A percentile compares a stretch with the other conserved stretches of the same genome.
Conservation (phyloP, 2,329 filamentous ascomycete genomes). For the Decorospora gaudefroyi region DNA sequence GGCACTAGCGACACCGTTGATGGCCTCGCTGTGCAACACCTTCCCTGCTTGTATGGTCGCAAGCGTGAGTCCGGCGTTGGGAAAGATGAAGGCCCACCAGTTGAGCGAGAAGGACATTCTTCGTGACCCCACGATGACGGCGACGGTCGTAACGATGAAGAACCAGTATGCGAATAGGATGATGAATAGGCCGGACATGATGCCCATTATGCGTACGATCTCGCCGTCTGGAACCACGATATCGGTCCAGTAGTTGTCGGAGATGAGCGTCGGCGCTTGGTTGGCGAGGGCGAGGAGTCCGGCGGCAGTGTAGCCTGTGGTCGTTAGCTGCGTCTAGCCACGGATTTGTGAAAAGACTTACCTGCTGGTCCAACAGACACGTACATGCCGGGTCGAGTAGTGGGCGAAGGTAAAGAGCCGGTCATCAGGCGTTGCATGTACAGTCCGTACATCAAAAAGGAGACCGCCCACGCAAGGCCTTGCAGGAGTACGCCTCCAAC, state of each 20-base stretch:
- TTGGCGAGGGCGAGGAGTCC: slow-evolving; percentile 55
- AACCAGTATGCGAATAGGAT: slow-evolving; percentile 58
- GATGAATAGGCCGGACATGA: slow-evolving; percentile 53
- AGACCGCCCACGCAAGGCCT: slow-evolving; percentile 68
- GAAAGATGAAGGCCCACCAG: slow-evolving; percentile 68
- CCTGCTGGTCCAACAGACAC: slow-evolving; percentile 55
- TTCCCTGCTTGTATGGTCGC: slow-evolving; percentile 62
- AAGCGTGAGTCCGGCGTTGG: slow-evolving; percentile 66
- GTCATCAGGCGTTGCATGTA: slow-evolving; percentile 72
- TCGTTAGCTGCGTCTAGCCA: too few relatives aligned
- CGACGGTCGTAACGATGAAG: slow-evolving; percentile 52
- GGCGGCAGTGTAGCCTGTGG: slow-evolving; percentile 47
- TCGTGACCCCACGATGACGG: slow-evolving; percentile 46
- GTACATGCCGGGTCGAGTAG: slow-evolving; percentile 56
- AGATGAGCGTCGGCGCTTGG: slow-evolving; percentile 46
- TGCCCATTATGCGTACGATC: slow-evolving; percentile 50
- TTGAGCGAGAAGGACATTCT: slow-evolving; percentile 48
- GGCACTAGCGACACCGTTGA: slow-evolving; percentile 60
- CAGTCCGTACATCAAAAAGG: slow-evolving; percentile 71
- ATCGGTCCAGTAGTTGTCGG: slow-evolving; percentile 42
- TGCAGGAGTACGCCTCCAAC: slow-evolving; percentile 68
- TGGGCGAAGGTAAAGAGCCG: slow-evolving; percentile 54
- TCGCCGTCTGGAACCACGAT: slow-evolving; percentile 42
- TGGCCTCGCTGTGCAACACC: slow-evolving; percentile 56
- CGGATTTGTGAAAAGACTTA: too few relatives aligned